Base-by-base conservation (phyloP, 2,329 filamentous ascomycete species). In the Penicillium sp. region DNA sequence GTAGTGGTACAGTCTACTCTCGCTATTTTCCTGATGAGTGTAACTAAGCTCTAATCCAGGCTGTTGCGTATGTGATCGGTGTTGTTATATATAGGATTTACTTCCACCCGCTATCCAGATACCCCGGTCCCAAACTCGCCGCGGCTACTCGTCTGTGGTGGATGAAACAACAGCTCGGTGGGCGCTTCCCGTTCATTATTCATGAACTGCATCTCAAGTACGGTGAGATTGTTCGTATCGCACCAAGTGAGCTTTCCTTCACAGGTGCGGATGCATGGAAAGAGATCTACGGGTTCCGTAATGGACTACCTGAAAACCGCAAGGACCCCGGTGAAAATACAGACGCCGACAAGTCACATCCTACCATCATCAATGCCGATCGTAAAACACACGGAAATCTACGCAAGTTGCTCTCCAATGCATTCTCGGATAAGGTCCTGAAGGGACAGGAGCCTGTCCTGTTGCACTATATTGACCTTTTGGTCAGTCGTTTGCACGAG, bases 51-150 rank as follows among this genome's bases (percentile, higher is more conserved):
- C 26, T 28, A 8, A 28, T 28, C 35, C 14, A 55, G 53, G 23
- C 43, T n/a, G 11, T 52, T 33, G 30, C n/a, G 8, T 58, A 58
- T 26, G 30, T 47, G 3, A 24, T 53, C 26, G 48, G 21, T 11
- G 42, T 63, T 21, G 60, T 52, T 45, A 57, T 67, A 12, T 71
- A 71, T 51, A 66, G 67, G 3, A 58, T 71, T 20, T 68, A 63
- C 40, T 60, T 71, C 20, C 65, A 66, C 52, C 69, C 66, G 1
- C 52, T 72, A 40, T 63, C 63, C 18, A 64, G 64, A 18, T 66
- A 71, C 38, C 69, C 69, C 2, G 69, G 70, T 1, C 69, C 69
- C 1, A 65, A 63, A 21, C 60, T 66, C 20, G 64, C 65, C 8
- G 60, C 60, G 3, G 30, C 57, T 23, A 65, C 63, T 40, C 46